Conservation (phyloP, 768 basidiomycete genomes). For the Pleurotus djamor region DNA sequence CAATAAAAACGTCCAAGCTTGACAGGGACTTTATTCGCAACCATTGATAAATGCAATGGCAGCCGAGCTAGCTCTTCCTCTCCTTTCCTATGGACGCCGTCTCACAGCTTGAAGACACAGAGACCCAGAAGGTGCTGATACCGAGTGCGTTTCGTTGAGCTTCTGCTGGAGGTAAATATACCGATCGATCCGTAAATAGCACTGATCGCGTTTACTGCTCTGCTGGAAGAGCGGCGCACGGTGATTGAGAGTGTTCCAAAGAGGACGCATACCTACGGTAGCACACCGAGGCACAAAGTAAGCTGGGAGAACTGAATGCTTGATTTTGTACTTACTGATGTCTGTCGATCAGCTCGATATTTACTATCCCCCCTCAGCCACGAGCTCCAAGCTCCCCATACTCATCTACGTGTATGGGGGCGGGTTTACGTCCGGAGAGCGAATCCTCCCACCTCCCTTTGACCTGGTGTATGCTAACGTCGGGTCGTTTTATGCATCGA, state of each 20-base stretch:
- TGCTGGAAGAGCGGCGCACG: conserved; percentile 44
- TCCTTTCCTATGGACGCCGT: conserved; percentile 30
- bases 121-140: conserved; percentile 26
- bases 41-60: too few species aligned
- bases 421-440: conserved; percentile 51
- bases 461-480: conserved; percentile 55
- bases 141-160: conserved; percentile 25
- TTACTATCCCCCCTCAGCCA: conserved; percentile 48
- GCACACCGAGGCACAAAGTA: conserved; percentile 49
- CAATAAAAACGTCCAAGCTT: too few species aligned
- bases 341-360: conserved; percentile 51
- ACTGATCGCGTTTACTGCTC: conserved; percentile 41
- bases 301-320: conserved; percentile 4
- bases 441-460: conserved; percentile 42
- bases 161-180: background rate
- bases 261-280: conserved; percentile 58
- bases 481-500: conserved; percentile 59
- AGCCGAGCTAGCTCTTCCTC: too few species aligned
- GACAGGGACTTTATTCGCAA: too few species aligned
- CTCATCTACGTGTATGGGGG: conserved; percentile 71
- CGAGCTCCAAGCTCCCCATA: conserved; percentile 37
- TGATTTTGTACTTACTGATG: background rate
- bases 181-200: conserved; percentile 27
- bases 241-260: conserved; percentile 46
- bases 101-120: conserved; percentile 23